Conservation (phyloP, 352 stramenopile genomes). For the Globisporangium acanthophoron region DNA sequence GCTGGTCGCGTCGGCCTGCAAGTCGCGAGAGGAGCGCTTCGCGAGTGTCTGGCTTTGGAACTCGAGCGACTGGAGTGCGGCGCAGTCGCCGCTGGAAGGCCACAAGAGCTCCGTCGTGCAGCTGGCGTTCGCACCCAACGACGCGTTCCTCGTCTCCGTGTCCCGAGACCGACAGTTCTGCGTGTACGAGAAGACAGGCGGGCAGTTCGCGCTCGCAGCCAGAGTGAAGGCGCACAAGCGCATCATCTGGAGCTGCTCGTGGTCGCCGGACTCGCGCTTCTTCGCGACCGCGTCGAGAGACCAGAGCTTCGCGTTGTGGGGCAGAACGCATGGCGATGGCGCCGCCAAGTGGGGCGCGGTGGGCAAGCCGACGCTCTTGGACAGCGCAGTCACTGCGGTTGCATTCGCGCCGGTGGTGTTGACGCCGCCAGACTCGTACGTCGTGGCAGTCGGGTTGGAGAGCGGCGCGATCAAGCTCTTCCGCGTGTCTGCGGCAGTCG, state of each 20-base stretch:
- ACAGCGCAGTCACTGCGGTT: conserved; percentile 53
- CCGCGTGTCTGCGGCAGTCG: conserved; percentile 7
- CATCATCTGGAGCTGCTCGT: conserved; percentile 80
- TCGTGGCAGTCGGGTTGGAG: conserved; percentile 58
- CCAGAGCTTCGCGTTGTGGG: conserved; percentile 60
- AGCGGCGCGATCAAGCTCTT: conserved; percentile 44
- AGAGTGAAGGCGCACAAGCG: conserved; percentile 64
- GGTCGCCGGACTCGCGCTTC: conserved; percentile 48
- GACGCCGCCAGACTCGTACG: conserved; percentile 9
- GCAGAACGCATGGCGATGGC: background rate
- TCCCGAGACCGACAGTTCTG: conserved; percentile 74
- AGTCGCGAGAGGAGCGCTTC: conserved; percentile 64
- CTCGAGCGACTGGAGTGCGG: conserved; percentile 45
- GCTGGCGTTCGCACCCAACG: conserved; percentile 61
- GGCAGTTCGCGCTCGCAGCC: conserved; percentile 32
- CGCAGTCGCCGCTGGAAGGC: conserved; percentile 38
- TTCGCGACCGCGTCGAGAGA: conserved; percentile 65
- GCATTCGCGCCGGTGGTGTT: conserved; percentile 32
- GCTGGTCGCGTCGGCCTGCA: conserved; percentile 64
- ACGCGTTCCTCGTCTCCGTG: conserved; percentile 55
- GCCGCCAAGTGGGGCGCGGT: conserved; percentile 17
- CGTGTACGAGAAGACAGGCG: conserved; percentile 31
- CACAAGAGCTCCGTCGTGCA: conserved; percentile 81
- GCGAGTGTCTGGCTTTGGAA: conserved; percentile 64
- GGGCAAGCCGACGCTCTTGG: conserved; percentile 19